Evolutionary conservation across 441 rosid species (phyloP), one percentile per base, ranked within the genome.

Genomic region (Eruca vesicaria): DNA sequence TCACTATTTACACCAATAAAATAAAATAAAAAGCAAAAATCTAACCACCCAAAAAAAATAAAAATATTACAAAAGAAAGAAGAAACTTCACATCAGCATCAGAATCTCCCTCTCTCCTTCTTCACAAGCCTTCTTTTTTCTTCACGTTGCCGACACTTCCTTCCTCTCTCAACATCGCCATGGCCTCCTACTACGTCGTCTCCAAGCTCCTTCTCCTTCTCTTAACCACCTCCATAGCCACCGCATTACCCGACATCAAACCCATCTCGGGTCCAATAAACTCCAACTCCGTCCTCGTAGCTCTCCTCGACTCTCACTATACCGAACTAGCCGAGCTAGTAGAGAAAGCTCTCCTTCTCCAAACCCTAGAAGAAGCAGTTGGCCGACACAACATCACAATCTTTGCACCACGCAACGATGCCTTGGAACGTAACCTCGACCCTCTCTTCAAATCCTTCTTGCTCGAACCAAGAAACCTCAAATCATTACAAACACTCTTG

Each of bases 241-340:
- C 86, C 16, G 86, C 90, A 87, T 87, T 88, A 85, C 82, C 86
- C 16, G 75, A 29, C 0, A 29, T 0, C 2, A 72, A 72, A 63
- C 72, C 53, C 21, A 63, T 45, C 7, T 28, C 83, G 9, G 72
- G 78, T 32, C 90, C 84, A 73, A 82, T 87, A 71, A 87, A 85
- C 82, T 87, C 90, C 50, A 85, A 87, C 18, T 87, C 90, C 0
- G 81, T 87, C 29, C 84, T 87, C 18, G 89, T 87, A 7, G 90
- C 90, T 56, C 83, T 87, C 38, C 83, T 87, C 15, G 90, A 87
- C 79, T 87, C 90, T 33, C 90, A 80, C 78, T 87, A 85, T 69
- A 87, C 90, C 4, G 88, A 85, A 59, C 83, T 87, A 31, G 81
- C 89, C 2, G 90, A 87, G 77, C 79, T 87, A 19, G 85, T 87